phyloP scores from a whole-genome alignment of 176 grass and related monocot genomes.

The Musa schizocarpa region DNA sequence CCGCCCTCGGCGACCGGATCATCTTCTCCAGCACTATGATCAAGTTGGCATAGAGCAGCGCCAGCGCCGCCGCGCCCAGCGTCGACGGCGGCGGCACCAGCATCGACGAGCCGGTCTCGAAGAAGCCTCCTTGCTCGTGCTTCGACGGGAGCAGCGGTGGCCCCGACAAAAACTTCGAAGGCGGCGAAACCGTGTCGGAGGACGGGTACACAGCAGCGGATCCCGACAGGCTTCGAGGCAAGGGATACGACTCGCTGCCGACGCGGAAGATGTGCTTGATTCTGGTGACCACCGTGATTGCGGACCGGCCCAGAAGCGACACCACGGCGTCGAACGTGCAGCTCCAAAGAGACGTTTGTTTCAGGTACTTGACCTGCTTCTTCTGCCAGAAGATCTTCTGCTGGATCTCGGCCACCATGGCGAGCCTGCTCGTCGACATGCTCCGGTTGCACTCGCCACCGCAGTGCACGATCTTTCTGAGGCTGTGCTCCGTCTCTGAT shows the following conservation, averaged over 20 bases:
- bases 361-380: slow-evolving; percentile 79
- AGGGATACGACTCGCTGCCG: slow-evolving; percentile 16
- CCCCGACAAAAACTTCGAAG: slow-evolving; percentile 37
- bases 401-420: slow-evolving; percentile 52
- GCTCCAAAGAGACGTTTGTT: slow-evolving; percentile 63
- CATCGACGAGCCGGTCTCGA: slow-evolving; percentile 30
- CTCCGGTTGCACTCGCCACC: slow-evolving; percentile 9
- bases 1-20: slow-evolving; percentile 37
- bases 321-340: slow-evolving; percentile 58
- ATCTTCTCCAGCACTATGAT: slow-evolving; percentile 68
- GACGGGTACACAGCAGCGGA: slow-evolving; percentile 56
- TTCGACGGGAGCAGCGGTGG: slow-evolving; percentile 19
- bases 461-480: slow-evolving; percentile 51
- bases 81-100: slow-evolving; percentile 44
- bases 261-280: slow-evolving; percentile 62
- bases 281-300: slow-evolving; percentile 52
- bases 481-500: slow-evolving; percentile 43
- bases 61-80: slow-evolving; percentile 57
- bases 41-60: slow-evolving; percentile 45
- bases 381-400: slow-evolving; percentile 64
- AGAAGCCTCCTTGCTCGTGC: slow-evolving; percentile 19
- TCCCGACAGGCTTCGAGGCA: slow-evolving; percentile 40
- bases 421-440: slow-evolving; percentile 48
- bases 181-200: slow-evolving; percentile 7
- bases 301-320: slow-evolving; percentile 32